These are phyloP conservation scores for Cercospora nicotianae DNA, from an alignment of 2,329 filamentous ascomycete genomes.

Conservation along the genomic window DNA sequence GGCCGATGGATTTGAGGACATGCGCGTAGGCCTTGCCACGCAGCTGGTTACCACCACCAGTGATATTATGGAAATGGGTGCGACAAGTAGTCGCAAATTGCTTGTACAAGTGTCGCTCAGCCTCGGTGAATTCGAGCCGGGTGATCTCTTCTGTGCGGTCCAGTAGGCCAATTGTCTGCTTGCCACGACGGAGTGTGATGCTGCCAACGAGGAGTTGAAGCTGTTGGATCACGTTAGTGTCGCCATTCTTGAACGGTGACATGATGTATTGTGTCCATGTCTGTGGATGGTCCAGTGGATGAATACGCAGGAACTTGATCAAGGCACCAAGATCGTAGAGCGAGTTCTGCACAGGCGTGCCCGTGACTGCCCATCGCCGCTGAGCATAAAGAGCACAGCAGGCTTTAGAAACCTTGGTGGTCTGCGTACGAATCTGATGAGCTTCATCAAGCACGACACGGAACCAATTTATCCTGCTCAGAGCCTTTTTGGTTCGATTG, in stretches of 20 bases:
- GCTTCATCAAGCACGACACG: constrained; percentile 92
- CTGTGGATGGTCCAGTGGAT: constrained; percentile 76
- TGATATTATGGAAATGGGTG: constrained; percentile 75
- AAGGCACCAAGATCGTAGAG: constrained; percentile 86
- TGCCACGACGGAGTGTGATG: constrained; percentile 87
- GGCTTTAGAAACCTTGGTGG: constrained; percentile 78
- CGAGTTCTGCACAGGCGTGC: constrained; percentile 91
- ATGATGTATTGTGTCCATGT: constrained; percentile 80
- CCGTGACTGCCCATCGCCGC: constrained; percentile 94
- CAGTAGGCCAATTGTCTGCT: constrained; percentile 85
- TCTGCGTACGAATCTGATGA: constrained; percentile 86
- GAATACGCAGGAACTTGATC: constrained; percentile 78
- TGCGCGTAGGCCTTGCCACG: constrained; percentile 84
- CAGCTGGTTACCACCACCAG: constrained; percentile 53
- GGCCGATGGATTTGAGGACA: constrained; percentile 86
- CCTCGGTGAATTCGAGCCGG: constrained; percentile 69
- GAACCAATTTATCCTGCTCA: constrained; percentile 85
- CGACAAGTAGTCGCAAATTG: constrained; percentile 80
- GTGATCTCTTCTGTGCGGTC: constrained; percentile 71
- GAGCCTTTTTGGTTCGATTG: constrained; percentile 55
- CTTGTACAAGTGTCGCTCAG: constrained; percentile 77
- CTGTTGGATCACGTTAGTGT: constrained; percentile 79
- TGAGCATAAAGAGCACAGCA: constrained; percentile 77
- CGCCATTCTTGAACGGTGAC: constrained; percentile 80
- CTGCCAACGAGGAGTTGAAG: constrained; percentile 87